Evolutionary conservation across 805 yeast genomes (phyloP), one percentile per base, ranked within the genome.

Genomic region (Barnettozyma vustinii): DNA sequence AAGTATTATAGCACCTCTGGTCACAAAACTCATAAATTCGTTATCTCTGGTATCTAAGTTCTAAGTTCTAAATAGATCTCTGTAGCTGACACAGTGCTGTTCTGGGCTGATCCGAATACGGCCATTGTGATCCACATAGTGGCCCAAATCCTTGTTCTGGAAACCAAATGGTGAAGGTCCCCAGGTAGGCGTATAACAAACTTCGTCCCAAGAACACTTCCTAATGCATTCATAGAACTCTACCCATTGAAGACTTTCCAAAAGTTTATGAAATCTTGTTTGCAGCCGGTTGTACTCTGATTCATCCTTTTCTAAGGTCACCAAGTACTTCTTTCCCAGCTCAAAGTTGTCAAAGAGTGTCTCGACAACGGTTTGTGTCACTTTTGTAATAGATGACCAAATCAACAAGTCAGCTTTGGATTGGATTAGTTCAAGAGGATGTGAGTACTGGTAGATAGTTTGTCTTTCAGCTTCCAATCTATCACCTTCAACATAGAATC

Each of bases 151-250:
- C 19, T 30, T 15, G 25, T 26, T n/a, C 15, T 53, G 54, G 19
- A 51, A 67, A 74, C 77, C 71, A 1, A 77, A 40, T 4, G 82
- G 82, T 0, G 75, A 65, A 3, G 84, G 84, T 0, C 74, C 85
- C 84, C 84, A 79, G 0, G 82, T 74, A 2, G 84, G 84, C 15
- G 78, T 71, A 48, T 70, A 79, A 53, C 85, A 81, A 3, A 77
- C 57, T 53, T 77, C 80, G 54, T 76, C 73, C 63, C 65, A 61
- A 0, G 55, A 65, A 60, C 85, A 80, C 4, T 56, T 60, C 2
- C 18, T 44, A 9, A 44, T 13, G 27, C 51, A 48, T 6, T 27
- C 43, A 13, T 40, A 40, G 21, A 42, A 48, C 20, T 23, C 47
- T 4, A 32, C 32, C 47, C 51, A 48, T 26, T 40, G 35, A 8